phyloP scores from a whole-genome alignment of 106 monocot species.

The Narthecium ossifragum region DNA sequence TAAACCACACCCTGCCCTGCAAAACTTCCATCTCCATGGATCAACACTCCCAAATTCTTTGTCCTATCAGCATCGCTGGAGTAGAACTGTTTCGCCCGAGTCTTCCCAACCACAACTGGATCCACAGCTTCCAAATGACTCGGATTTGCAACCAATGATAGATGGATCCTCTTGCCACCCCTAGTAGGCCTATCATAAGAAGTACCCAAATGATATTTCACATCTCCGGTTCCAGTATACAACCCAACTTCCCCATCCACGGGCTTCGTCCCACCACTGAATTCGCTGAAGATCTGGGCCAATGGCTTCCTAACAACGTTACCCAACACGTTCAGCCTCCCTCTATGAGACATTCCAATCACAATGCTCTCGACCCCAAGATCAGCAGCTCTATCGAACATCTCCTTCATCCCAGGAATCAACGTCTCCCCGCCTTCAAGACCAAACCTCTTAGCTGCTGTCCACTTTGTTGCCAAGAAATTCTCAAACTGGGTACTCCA shows the following conservation, averaged over 20 bases:
- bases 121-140: conserved; percentile 86
- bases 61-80: conserved; percentile 58
- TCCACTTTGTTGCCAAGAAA: conserved; percentile 75
- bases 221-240: conserved; percentile 83
- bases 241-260: conserved; percentile 39
- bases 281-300: conserved; percentile 71
- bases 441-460: conserved; percentile 67
- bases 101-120: conserved; percentile 72
- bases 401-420: conserved; percentile 87
- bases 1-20: conserved; percentile 84
- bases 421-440: conserved; percentile 77
- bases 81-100: conserved; percentile 70
- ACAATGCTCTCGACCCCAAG: conserved; percentile 70
- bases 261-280: conserved; percentile 54
- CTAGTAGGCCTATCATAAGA: conserved; percentile 79
- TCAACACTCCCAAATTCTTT: conserved; percentile 52
- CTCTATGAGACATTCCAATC: conserved; percentile 78
- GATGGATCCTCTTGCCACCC: conserved; percentile 67
- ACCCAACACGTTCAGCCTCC: conserved; percentile 70
- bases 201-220: conserved; percentile 82
- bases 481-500: conserved; percentile 87
- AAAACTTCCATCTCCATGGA: conserved; percentile 90
- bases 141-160: conserved; percentile 81
- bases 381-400: conserved; percentile 66
- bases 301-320: conserved; percentile 77